phyloP scores from a whole-genome alignment of 176 grass and related monocot genomes.

The Chloris gayana region DNA sequence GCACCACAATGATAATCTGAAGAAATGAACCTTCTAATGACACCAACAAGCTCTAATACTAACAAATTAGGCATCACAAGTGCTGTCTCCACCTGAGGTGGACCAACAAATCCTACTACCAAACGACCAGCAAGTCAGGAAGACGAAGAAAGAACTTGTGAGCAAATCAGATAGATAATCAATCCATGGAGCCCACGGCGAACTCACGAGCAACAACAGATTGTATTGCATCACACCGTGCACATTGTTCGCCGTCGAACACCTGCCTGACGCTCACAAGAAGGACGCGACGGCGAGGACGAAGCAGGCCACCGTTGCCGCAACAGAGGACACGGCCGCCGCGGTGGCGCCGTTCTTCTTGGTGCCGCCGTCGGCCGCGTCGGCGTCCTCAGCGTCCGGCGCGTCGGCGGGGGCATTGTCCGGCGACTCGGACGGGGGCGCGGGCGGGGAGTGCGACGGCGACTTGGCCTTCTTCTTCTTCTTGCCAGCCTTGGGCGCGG shows the following conservation, averaged over 20 bases:
- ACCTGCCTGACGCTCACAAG: slow-evolving; percentile 52
- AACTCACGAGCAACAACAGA: slow-evolving; percentile 35
- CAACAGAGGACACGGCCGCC: background rate
- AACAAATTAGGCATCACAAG: slow-evolving; percentile 35
- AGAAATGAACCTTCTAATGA: slow-evolving; percentile 7
- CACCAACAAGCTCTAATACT: background rate
- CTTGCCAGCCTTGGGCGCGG: slow-evolving; percentile 42
- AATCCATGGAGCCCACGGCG: slow-evolving; percentile 40
- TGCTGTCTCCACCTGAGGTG: slow-evolving; percentile 32
- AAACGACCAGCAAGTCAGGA: background rate
- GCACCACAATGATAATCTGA: background rate
- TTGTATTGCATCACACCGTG: slow-evolving; percentile 39
- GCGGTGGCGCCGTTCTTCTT: slow-evolving; percentile 37
- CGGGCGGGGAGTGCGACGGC: slow-evolving; percentile 61
- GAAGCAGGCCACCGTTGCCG: slow-evolving; percentile 26
- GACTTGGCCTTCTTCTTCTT: slow-evolving; percentile 53
- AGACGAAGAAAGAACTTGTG: slow-evolving; percentile 13
- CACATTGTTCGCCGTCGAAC: slow-evolving; percentile 21
- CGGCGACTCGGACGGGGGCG: slow-evolving; percentile 60
- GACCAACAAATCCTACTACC: slow-evolving; percentile 24
- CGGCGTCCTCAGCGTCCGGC: slow-evolving; percentile 44
- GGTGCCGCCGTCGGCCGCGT: slow-evolving; percentile 14
- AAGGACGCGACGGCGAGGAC: slow-evolving; percentile 21
- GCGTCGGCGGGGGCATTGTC: slow-evolving; percentile 59
- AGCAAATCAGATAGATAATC: slow-evolving; percentile 3